phyloP scores from a whole-genome alignment of 2,329 filamentous ascomycete species.

The Pseudogymnoascus sp. region DNA sequence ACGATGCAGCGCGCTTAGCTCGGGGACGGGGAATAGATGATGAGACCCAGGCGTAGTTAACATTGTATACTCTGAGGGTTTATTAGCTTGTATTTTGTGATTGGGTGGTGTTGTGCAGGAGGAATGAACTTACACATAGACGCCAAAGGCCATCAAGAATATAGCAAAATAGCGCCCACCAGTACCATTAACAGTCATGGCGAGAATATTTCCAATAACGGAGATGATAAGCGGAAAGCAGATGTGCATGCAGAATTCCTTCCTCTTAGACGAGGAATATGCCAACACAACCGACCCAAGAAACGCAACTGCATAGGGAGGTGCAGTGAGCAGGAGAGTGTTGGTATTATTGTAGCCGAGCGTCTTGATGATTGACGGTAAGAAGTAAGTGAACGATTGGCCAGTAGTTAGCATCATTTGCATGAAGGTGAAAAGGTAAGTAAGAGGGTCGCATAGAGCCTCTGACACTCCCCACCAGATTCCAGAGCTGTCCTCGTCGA shows the following conservation, averaged over 20 bases:
- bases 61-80: background rate
- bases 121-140: background rate
- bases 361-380: constrained; percentile 22
- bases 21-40: constrained; percentile 12
- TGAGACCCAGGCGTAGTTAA: constrained; percentile 12
- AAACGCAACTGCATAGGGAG: constrained; percentile 28
- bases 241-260: constrained; percentile 13
- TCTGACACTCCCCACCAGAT: background rate
- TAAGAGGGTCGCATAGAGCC: background rate
- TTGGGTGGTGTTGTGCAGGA: background rate
- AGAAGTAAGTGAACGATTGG: constrained; percentile 22
- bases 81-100: background rate
- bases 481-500: background rate
- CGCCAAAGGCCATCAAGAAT: constrained; percentile 11
- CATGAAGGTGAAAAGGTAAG: background rate
- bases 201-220: constrained; percentile 11
- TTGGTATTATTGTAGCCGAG: constrained; percentile 22
- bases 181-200: constrained; percentile 9
- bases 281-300: constrained; percentile 12
- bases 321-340: constrained; percentile 28
- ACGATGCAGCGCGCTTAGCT: constrained; percentile 13
- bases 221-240: constrained; percentile 10
- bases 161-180: constrained; percentile 14
- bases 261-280: constrained; percentile 19
- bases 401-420: background rate